Evolutionary conservation across 805 yeast species (phyloP), one percentile per base, ranked within the genome.

Genomic region (Debaryomyces castellii): DNA sequence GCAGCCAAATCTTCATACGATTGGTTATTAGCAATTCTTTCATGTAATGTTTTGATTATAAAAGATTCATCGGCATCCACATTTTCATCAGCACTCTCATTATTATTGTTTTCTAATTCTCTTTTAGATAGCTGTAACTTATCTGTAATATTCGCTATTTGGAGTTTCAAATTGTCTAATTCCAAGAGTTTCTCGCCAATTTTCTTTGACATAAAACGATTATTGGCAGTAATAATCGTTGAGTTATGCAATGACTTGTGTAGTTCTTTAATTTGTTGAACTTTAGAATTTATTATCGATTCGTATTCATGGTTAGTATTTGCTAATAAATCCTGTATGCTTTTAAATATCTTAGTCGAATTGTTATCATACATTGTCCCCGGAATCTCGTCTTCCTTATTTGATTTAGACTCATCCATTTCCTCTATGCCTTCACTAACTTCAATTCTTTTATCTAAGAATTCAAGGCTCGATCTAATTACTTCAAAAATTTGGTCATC

Each of bases 61-160:
- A 89, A 92, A n/a, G 97, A 96, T 58, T 88, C 92, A 65, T 91
- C 97, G 0, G 96, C 92, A 63, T 87, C 92, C 55, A 82, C 85
- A 77, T 74, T 71, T 17, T 67, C 66, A 48, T 84, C 83, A 51
- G 87, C 91, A 41, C 80, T 85, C 30, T 80, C 80, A 50, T 80
- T 80, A 14, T 87, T 56, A 20, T 53, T 57, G 12, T 80, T 50
- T 78, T 82, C 54, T 5, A 53, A 30, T 41, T 59, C 65, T 40
- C 55, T 55, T 41, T 59, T 57, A 20, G 60, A 52, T 45, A 57
- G 40, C 41, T 66, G 62, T 40, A 70, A 50, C 46, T 63, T 67
- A 45, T 72, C 76, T 36, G 61, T 60, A 24, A 72, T 59, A 52
- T 72, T 72, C 27, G 74, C 59, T 61, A 69, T 64, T 53, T 72